Conservation (phyloP, 2,329 filamentous ascomycete species). For the Coccinonectria pachysandricola region DNA sequence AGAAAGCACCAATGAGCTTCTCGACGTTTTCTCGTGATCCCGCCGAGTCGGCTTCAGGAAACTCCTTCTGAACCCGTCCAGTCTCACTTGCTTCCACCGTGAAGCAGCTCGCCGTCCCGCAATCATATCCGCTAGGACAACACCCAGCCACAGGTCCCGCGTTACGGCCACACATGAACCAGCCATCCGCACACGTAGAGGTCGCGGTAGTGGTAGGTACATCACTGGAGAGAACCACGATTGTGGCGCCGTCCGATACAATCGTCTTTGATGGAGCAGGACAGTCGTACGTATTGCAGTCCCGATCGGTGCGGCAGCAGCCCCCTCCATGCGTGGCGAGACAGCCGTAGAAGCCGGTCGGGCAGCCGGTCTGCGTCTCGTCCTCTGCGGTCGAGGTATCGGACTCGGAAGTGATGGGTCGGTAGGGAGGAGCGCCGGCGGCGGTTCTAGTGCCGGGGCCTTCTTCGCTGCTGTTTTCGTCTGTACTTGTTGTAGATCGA, state of each 20-base stretch:
- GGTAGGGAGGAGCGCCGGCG: conserved; percentile 35
- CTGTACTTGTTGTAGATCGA: conserved; percentile 20
- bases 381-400: conserved; percentile 22
- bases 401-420: conserved; percentile 32
- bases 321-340: conserved; percentile 70
- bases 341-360: conserved; percentile 87
- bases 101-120: conserved; percentile 63
- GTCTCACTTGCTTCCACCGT: conserved; percentile 41
- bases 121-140: conserved; percentile 68
- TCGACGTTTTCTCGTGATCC: no score
- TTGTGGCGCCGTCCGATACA: conserved; percentile 56
- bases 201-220: conserved; percentile 32
- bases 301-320: conserved; percentile 78
- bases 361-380: conserved; percentile 46
- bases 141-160: conserved; percentile 64
- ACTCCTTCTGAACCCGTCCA: conserved; percentile 45
- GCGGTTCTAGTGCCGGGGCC: conserved; percentile 26
- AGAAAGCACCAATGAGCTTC: no score
- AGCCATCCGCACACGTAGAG: conserved; percentile 62
- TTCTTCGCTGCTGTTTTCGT: conserved; percentile 5
- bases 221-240: conserved; percentile 52
- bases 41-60: conserved; percentile 23
- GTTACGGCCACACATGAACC: conserved; percentile 57
- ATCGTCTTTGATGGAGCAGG: conserved; percentile 55
- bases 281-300: conserved; percentile 76